These are phyloP conservation scores for Lumnitzera racemosa DNA, from an alignment of 345 rosid genomes.

Conservation along the genomic window DNA sequence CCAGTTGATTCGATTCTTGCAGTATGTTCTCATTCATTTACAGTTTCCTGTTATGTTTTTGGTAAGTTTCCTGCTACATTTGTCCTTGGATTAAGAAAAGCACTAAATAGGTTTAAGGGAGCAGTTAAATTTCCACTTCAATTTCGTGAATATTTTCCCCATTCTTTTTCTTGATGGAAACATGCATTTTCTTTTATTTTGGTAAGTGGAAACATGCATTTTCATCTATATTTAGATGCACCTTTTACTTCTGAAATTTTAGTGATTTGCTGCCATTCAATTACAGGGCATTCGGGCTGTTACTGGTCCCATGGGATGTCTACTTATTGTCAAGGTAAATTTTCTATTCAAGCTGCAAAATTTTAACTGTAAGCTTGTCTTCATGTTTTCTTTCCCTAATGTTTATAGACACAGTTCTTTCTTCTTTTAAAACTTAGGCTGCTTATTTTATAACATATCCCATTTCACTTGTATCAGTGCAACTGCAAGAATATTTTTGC, in stretches of 20 bases:
- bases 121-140: too few relatives aligned
- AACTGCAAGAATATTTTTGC: background rate
- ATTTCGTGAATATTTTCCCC: background rate
- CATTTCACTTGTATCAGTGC: too few relatives aligned
- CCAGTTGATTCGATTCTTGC: constrained; percentile 91
- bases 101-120: background rate
- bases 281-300: constrained; percentile 93
- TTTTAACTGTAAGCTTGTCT: constrained; percentile 1
- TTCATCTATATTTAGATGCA: background rate
- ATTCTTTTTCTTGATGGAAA: constrained; percentile 3
- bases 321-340: constrained; percentile 79
- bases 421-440: background rate
- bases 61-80: too few relatives aligned
- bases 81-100: too few relatives aligned
- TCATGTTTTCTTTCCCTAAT: background rate
- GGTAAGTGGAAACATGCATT: background rate
- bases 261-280: constrained; percentile 4
- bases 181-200: constrained; percentile 1
- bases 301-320: constrained; percentile 95
- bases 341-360: constrained; percentile 5
- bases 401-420: background rate
- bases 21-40: constrained; percentile 33
- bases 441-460: background rate
- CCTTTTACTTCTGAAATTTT: constrained; percentile 1
- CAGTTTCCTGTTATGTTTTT: constrained; percentile 1